Conservation (phyloP, 495 filamentous ascomycete species). For the Penicillium tannophilum region DNA sequence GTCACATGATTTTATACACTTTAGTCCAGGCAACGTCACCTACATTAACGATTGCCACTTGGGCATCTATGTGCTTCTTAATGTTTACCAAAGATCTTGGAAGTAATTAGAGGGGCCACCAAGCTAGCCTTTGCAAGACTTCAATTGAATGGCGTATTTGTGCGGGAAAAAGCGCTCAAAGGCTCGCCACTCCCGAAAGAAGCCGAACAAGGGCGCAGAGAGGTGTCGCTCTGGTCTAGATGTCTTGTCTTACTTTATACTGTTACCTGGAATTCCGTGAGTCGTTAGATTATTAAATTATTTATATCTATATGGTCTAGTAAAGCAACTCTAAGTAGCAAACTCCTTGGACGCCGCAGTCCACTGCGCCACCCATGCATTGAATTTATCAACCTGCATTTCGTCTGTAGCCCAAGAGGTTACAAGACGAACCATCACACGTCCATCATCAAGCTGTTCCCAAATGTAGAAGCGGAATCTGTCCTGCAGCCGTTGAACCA, state of each 20-base stretch:
- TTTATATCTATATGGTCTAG: constrained; percentile 5
- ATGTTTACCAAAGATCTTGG: no score
- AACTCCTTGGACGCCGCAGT: constrained; percentile 19
- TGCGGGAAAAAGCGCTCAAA: no score
- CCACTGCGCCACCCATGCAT: constrained; percentile 35
- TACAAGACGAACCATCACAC: constrained; percentile 34
- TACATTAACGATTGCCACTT: no score
- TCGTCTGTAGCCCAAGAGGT: constrained; percentile 45
- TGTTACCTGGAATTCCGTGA: neutral
- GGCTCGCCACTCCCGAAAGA: neutral
- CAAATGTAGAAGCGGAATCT: constrained; percentile 39
- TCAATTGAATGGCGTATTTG: no score
- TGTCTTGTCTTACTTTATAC: neutral
- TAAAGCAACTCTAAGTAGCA: constrained; percentile 9
- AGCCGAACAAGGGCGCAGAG: no score
- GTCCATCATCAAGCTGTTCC: constrained; percentile 32
- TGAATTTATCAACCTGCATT: constrained; percentile 36
- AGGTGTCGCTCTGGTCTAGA: no score
- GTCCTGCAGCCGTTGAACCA: constrained; percentile 29
- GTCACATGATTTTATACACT: constrained; percentile 16
- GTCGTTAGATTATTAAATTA: constrained; percentile 9
- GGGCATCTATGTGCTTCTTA: no score
- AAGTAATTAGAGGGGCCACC: no score
- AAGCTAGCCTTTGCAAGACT: no score
- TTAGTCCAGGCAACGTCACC: no score